A percentile compares a stretch with the other conserved stretches of the same genome.
Evolutionary conservation across 495 filamentous ascomycete genomes (phyloP).

Genomic region (Glarea lozoyensis): DNA sequence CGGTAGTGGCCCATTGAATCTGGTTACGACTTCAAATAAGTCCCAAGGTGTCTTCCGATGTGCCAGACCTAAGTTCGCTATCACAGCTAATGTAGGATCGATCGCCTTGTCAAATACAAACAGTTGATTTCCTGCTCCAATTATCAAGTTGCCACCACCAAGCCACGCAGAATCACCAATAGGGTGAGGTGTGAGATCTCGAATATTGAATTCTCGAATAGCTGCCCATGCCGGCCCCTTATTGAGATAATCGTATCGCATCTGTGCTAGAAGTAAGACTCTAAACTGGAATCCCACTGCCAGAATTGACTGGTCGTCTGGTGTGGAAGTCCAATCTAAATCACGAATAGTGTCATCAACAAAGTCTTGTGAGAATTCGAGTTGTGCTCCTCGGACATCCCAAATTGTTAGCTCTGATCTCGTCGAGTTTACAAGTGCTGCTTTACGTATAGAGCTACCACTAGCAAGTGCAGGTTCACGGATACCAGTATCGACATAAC

Average conservation of each 20-base stretch:
- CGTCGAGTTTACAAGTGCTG: slow-evolving; percentile 66
- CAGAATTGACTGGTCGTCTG: slow-evolving; percentile 82
- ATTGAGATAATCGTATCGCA: slow-evolving; percentile 89
- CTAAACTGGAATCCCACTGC: slow-evolving; percentile 84
- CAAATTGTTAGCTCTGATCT: slow-evolving; percentile 82
- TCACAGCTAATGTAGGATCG: slow-evolving; percentile 51
- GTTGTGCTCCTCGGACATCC: slow-evolving; percentile 72
- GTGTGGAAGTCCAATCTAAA: slow-evolving; percentile 91
- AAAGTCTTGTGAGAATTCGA: slow-evolving; percentile 75
- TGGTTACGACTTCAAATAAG: slow-evolving; percentile 71
- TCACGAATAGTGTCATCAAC: slow-evolving; percentile 71
- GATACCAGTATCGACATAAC: slow-evolving; percentile 74
- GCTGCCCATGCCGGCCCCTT: slow-evolving; percentile 84
- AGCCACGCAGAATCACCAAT: slow-evolving; percentile 94
- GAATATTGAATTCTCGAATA: slow-evolving; percentile 72
- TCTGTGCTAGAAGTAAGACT: slow-evolving; percentile 77
- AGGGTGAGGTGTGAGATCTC: slow-evolving; percentile 77
- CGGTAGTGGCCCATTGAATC: slow-evolving; percentile 80
- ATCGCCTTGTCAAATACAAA: slow-evolving; percentile 75
- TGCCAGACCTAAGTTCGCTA: slow-evolving; percentile 56
- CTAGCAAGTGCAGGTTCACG: slow-evolving; percentile 67
- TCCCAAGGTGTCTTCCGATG: slow-evolving; percentile 41
- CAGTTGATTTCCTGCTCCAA: slow-evolving; percentile 90
- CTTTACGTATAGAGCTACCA: slow-evolving; percentile 79
- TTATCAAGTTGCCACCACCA: slow-evolving; percentile 68